Evolutionary conservation across 768 basidiomycete genomes (phyloP).

Genomic region (Suillus placidus): DNA sequence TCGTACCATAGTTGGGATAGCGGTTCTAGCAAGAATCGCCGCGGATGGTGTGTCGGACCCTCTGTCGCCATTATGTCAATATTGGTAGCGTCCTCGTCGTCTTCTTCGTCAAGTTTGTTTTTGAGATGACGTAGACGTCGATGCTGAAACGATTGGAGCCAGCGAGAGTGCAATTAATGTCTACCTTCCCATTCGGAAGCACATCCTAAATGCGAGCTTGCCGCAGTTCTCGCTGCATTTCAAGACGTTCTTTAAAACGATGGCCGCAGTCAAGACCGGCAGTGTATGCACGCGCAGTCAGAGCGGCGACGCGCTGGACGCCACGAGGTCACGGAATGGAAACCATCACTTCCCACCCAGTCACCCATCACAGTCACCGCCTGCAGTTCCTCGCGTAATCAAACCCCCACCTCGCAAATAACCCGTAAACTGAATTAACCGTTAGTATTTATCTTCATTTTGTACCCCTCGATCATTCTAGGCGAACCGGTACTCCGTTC

Average conservation of each 20-base stretch:
- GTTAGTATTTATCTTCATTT: constrained; percentile 8
- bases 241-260: neutral
- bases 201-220: neutral
- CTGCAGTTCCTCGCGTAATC: constrained; percentile 5
- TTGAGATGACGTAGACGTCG: neutral
- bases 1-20: neutral
- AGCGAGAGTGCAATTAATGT: neutral
- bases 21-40: neutral
- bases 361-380: constrained; percentile 2
- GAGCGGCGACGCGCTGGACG: neutral
- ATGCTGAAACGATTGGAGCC: neutral
- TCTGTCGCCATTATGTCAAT: neutral
- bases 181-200: neutral
- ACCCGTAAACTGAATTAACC: constrained; percentile 7
- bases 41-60: neutral
- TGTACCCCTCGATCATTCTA: neutral
- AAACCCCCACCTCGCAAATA: neutral
- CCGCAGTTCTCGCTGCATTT: neutral
- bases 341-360: neutral
- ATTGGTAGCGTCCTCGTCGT: neutral
- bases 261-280: neutral
- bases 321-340: constrained; percentile 1
- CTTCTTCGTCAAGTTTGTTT: neutral
- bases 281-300: neutral
- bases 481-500: neutral